phyloP scores from a whole-genome alignment of 1,284 basidiomycete species.

The Rhodofomes roseus region DNA sequence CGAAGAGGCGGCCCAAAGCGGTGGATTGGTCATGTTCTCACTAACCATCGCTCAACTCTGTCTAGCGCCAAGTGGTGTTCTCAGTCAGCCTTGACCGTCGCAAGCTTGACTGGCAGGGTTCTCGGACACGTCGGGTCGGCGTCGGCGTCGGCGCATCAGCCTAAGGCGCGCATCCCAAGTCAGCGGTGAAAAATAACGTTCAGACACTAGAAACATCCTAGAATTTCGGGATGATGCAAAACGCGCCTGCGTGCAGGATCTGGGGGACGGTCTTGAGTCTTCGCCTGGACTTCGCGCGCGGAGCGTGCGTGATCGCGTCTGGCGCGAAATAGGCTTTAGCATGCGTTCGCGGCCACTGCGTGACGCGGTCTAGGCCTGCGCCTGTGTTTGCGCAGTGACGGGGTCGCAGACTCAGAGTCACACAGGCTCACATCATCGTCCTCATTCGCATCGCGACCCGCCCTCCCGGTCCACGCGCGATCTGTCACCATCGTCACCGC shows the following conservation, averaged over 20 bases:
- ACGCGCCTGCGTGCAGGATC: neutral
- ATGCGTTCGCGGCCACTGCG: neutral
- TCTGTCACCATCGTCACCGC: neutral
- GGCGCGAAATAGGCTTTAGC: constrained; percentile 2
- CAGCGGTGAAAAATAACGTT: neutral
- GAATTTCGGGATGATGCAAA: neutral
- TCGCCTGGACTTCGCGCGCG: neutral
- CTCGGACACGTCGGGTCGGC: neutral
- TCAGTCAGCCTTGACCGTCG: neutral
- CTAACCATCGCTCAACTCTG: neutral
- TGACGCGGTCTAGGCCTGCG: neutral
- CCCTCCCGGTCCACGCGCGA: neutral
- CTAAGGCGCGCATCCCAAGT: neutral
- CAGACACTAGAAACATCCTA: neutral
- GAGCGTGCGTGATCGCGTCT: neutral
- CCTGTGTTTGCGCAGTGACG: neutral
- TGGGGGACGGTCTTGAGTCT: neutral
- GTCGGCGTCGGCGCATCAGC: neutral
- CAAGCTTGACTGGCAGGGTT: neutral
- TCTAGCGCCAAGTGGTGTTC: neutral
- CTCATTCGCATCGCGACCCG: neutral
- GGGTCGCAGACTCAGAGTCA: neutral
- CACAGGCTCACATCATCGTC: neutral
- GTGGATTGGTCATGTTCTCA: neutral
- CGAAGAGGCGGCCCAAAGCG: neutral